These are phyloP conservation scores for Neonectria faginata DNA, from an alignment of 2,329 filamentous ascomycete species.

Conservation along the genomic window DNA sequence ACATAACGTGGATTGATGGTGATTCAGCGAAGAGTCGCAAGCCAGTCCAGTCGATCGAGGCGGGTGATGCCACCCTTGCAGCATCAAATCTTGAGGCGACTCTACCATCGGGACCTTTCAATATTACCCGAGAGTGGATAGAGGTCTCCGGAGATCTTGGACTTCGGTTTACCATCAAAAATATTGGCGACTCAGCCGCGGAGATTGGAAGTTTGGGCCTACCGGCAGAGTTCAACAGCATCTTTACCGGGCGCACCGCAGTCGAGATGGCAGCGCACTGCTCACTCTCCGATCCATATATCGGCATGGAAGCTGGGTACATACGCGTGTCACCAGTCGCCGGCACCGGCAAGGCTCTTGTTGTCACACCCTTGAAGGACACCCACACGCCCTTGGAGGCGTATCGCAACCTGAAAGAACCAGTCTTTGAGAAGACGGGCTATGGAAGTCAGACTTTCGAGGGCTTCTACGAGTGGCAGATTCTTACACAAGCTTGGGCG, in stretches of 20 bases:
- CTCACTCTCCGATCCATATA: constrained; percentile 68
- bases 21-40: constrained; percentile 58
- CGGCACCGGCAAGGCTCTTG: constrained; percentile 64
- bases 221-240: constrained; percentile 71
- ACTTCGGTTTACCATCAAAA: constrained; percentile 63
- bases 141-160: constrained; percentile 61
- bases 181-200: constrained; percentile 53
- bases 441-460: constrained; percentile 69
- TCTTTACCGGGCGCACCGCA: constrained; percentile 65
- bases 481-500: constrained; percentile 64
- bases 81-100: constrained; percentile 57
- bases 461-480: constrained; percentile 71
- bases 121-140: constrained; percentile 65
- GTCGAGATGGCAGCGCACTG: constrained; percentile 63
- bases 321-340: constrained; percentile 64
- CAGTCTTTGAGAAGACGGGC: constrained; percentile 50
- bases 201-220: constrained; percentile 70
- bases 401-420: constrained; percentile 64
- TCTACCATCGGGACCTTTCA: constrained; percentile 54
- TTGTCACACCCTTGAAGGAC: constrained; percentile 64
- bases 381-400: constrained; percentile 63
- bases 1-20: constrained; percentile 57
- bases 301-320: constrained; percentile 70
- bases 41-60: constrained; percentile 40
- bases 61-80: constrained; percentile 47